A percentile compares a stretch with the other conserved stretches of the same genome.
Conservation (phyloP, 352 stramenopile species). For the Blastocystis sp. region DNA sequence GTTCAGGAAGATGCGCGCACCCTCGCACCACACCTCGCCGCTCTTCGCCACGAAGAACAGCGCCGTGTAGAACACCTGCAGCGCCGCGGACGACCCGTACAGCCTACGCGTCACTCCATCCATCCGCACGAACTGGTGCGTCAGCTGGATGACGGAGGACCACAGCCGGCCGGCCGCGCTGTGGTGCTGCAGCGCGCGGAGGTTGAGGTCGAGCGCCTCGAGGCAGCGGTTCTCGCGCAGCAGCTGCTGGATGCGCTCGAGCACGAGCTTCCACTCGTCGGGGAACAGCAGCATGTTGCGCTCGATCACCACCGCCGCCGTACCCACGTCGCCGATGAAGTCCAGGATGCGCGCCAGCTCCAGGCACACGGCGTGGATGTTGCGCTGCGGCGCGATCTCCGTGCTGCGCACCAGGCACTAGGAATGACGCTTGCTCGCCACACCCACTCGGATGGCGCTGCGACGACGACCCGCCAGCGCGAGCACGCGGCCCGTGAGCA, state of each 20-base stretch:
- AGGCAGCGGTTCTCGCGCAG: neutral
- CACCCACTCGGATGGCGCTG: slow-evolving; percentile 2
- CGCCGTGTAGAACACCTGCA: neutral
- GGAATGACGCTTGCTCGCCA: neutral
- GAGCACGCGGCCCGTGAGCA: slow-evolving; percentile 8
- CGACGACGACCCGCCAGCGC: slow-evolving; percentile 8
- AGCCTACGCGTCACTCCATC: neutral
- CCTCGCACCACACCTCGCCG: slow-evolving; percentile 25
- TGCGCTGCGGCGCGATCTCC: slow-evolving; percentile 14
- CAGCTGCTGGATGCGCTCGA: slow-evolving; percentile 35
- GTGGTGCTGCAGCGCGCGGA: neutral
- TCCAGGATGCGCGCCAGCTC: slow-evolving; percentile 51
- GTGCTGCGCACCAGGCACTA: slow-evolving; percentile 53
- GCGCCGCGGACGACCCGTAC: slow-evolving; percentile 37
- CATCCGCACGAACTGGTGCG: neutral
- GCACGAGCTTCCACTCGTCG: slow-evolving; percentile 34
- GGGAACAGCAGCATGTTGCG: slow-evolving; percentile 16
- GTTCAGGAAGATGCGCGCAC: neutral
- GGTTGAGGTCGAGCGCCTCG: slow-evolving; percentile 15
- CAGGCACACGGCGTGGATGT: slow-evolving; percentile 35
- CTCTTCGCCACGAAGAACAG: neutral
- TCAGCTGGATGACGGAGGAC: slow-evolving; percentile 45
- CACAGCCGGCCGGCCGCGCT: slow-evolving; percentile 19
- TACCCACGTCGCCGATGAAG: slow-evolving; percentile 9
- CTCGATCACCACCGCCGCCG: slow-evolving; percentile 1